phyloP scores from a whole-genome alignment of 768 basidiomycete species.

The Tylopilus rubrobrunneus region DNA sequence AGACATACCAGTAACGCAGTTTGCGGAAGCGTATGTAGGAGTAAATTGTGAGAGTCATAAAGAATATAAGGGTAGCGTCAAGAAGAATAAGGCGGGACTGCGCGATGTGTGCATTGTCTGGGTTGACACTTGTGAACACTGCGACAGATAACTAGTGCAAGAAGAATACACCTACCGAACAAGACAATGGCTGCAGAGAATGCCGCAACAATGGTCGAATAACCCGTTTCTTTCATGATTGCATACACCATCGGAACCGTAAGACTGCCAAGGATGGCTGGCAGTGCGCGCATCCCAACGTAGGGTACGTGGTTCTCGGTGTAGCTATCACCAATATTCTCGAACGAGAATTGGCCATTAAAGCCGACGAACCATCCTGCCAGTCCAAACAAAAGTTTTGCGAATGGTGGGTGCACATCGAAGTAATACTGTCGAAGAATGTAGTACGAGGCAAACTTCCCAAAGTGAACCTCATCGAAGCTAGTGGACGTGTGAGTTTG shows the following conservation, averaged over 20 bases:
- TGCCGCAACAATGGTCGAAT: constrained; percentile 84
- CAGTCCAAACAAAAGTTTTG: constrained; percentile 90
- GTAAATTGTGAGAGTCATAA: constrained; percentile 92
- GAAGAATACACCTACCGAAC: constrained; percentile 62
- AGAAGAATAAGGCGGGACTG: constrained; percentile 97
- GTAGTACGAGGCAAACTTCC: constrained; percentile 96
- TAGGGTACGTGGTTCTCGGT: constrained; percentile 84
- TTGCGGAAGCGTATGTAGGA: constrained; percentile 93
- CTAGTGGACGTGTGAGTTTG: constrained; percentile 36
- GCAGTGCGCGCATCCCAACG: constrained; percentile 88
- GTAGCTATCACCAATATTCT: constrained; percentile 94
- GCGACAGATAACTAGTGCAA: not conserved
- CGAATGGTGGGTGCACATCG: constrained; percentile 97
- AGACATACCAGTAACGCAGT: constrained; percentile 75
- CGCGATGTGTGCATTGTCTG: constrained; percentile 94
- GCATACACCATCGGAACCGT: constrained; percentile 89
- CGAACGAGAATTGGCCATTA: constrained; percentile 90
- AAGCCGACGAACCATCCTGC: constrained; percentile 97
- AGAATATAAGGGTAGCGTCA: constrained; percentile 92
- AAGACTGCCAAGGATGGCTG: constrained; percentile 86
- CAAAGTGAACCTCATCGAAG: constrained; percentile 98
- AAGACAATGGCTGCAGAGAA: constrained; percentile 85
- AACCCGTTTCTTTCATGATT: constrained; percentile 98
- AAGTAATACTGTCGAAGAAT: constrained; percentile 94
- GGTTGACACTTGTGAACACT: constrained; percentile 6